Percentiles rank a stretch among this genome's conserved stretches.
Evolutionary conservation across 176 grass and related monocot species (phyloP).

Genomic region (Triticum aestivum): IWGSC_CS_RefSeq_v2.1 NC_057796.1:400530141-400530640

Average conservation of each 20-base stretch:
- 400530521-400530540: no score
- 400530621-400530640: no score
- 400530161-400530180: neutral
- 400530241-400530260: neutral
- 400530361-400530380: slow-evolving; percentile 26
- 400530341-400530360: neutral
- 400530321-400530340: slow-evolving; percentile 3
- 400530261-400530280: neutral
- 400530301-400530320: neutral
- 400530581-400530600: no score
- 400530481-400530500: no score
- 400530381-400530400: slow-evolving; percentile 20
- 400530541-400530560: no score
- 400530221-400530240: neutral
- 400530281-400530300: slow-evolving; percentile 2
- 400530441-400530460: slow-evolving; percentile 7
- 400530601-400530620: no score
- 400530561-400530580: no score
- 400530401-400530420: slow-evolving; percentile 10
- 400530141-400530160: neutral
- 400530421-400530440: slow-evolving; percentile 13
- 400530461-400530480: no score
- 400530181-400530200: neutral
- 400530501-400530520: no score
- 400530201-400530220: neutral